Conservation (phyloP, 106 monocot genomes). For the Acorus gramineus region DNA sequence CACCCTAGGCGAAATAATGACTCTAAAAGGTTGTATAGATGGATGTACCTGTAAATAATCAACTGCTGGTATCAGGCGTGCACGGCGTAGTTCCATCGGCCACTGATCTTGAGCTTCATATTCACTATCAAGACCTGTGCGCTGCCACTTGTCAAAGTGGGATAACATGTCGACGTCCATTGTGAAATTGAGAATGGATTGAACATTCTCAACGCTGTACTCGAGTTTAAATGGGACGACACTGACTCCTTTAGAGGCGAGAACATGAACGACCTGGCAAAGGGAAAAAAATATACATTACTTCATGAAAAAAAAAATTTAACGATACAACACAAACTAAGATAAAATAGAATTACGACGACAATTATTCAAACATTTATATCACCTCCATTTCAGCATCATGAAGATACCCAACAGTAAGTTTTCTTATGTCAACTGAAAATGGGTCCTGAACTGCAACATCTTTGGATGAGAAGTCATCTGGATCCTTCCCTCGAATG, state of each 20-base stretch:
- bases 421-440: slow-evolving; percentile 70
- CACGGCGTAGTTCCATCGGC: slow-evolving; percentile 90
- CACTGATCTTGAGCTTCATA: slow-evolving; percentile 97
- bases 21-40: neutral
- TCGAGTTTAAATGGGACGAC: slow-evolving; percentile 76
- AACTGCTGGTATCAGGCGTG: slow-evolving; percentile 74
- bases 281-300: neutral
- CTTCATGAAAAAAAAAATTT: neutral
- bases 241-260: slow-evolving; percentile 66
- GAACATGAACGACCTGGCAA: slow-evolving; percentile 56
- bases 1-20: neutral
- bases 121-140: slow-evolving; percentile 39
- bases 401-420: slow-evolving; percentile 78
- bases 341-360: no score
- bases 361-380: no score
- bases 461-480: slow-evolving; percentile 70
- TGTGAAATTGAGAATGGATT: slow-evolving; percentile 81
- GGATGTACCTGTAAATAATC: slow-evolving; percentile 76
- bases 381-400: slow-evolving; percentile 85
- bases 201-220: slow-evolving; percentile 61
- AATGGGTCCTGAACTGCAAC: slow-evolving; percentile 69
- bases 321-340: neutral
- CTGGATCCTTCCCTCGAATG: slow-evolving; percentile 70
- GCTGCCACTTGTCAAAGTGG: slow-evolving; percentile 90
- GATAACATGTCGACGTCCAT: slow-evolving; percentile 92